Percentiles rank a stretch among this genome's conserved stretches.
Conservation (phyloP, 2,329 filamentous ascomycete species). For the Teratosphaeria nubilosa region DNA sequence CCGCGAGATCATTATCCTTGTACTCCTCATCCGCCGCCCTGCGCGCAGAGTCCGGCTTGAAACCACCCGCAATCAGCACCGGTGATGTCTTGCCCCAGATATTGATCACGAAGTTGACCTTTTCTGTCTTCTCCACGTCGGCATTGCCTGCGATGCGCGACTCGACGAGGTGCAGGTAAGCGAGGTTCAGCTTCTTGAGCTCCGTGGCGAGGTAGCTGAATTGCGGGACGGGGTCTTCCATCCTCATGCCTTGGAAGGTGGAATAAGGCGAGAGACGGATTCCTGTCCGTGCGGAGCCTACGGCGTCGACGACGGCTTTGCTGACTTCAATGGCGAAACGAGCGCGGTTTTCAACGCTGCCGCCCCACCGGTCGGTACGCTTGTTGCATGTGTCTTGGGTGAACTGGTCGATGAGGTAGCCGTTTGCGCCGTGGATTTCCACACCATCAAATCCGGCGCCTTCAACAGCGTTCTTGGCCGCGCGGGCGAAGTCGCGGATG, state of each 20-base stretch:
- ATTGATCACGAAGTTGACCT: slow-evolving; percentile 37
- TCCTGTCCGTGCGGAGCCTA: slow-evolving; percentile 44
- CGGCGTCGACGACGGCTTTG: slow-evolving; percentile 38
- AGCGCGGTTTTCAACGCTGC: slow-evolving; percentile 40
- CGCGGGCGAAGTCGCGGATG: slow-evolving; percentile 30
- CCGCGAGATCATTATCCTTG: slow-evolving; percentile 31
- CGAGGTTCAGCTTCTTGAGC: slow-evolving; percentile 43
- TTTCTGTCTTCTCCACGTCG: slow-evolving; percentile 31
- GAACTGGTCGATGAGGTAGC: slow-evolving; percentile 57
- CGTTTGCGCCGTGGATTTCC: slow-evolving; percentile 37
- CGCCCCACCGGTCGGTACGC: slow-evolving; percentile 41
- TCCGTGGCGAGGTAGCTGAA: slow-evolving; percentile 48
- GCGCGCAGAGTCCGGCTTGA: slow-evolving; percentile 30
- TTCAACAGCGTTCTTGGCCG: slow-evolving; percentile 36
- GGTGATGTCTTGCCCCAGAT: slow-evolving; percentile 37
- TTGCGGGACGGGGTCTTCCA: slow-evolving; percentile 53
- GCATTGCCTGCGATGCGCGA: slow-evolving; percentile 39
- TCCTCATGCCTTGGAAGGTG: slow-evolving; percentile 53
- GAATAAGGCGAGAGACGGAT: slow-evolving; percentile 41
- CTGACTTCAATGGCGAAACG: slow-evolving; percentile 45
- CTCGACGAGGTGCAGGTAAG: slow-evolving; percentile 55
- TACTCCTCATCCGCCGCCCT: slow-evolving; percentile 23
- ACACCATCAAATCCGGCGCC: slow-evolving; percentile 52
- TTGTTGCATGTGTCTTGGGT: slow-evolving; percentile 48
- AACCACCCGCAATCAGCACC: slow-evolving; percentile 40